Conservation (phyloP, 176 grass and related monocot species). For the Ensete ventricosum region DNA sequence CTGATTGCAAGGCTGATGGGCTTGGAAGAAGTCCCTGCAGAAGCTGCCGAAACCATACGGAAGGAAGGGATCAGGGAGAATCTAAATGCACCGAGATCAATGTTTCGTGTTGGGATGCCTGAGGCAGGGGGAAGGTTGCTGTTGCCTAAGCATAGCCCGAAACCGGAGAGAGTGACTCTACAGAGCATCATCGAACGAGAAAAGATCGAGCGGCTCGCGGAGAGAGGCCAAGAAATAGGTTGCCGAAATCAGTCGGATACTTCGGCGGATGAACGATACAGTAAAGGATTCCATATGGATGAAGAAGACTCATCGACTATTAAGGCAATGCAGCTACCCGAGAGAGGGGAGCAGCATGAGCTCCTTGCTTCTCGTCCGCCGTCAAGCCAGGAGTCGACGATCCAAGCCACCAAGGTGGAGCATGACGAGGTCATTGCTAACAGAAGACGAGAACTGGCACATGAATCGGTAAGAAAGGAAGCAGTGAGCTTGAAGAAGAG, state of each 20-base stretch:
- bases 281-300: neutral
- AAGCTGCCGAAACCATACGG: neutral
- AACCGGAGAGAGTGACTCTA: neutral
- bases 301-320: neutral
- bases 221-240: constrained; percentile 6
- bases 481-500: constrained; percentile 13
- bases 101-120: neutral
- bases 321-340: constrained; percentile 2
- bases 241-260: neutral
- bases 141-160: neutral
- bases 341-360: neutral
- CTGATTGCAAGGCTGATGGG: constrained; percentile 17
- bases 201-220: constrained; percentile 15
- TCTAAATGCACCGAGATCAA: neutral
- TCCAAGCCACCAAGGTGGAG: constrained; percentile 17
- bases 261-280: neutral
- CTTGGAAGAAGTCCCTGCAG: constrained; percentile 8
- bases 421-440: constrained; percentile 15
- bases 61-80: neutral
- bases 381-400: constrained; percentile 1
- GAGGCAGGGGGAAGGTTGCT: neutral
- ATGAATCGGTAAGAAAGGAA: constrained; percentile 4
- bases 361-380: constrained; percentile 2
- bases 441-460: neutral
- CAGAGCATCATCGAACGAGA: constrained; percentile 7